A percentile compares a stretch with the other conserved stretches of the same genome.
Evolutionary conservation across 148 eudicot genomes (phyloP).

Genomic region (Vaccinium macrocarpon): DNA sequence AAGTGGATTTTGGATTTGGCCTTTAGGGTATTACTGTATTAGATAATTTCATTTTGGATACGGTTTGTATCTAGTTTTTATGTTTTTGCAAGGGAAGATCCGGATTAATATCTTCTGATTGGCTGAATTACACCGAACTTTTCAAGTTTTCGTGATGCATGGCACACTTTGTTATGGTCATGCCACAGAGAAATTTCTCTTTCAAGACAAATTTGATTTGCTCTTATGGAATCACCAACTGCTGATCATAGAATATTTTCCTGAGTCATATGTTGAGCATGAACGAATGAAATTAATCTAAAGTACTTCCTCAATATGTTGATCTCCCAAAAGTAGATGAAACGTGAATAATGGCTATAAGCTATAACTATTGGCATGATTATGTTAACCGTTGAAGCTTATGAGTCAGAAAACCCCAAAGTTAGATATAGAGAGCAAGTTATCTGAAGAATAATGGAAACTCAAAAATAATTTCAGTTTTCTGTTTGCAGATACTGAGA

Average conservation of each 20-base stretch:
- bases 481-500: conserved; percentile 30
- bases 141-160: background rate
- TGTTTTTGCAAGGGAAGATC: background rate
- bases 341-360: background rate
- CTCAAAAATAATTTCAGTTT: background rate
- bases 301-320: background rate
- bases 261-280: background rate
- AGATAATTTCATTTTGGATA: background rate
- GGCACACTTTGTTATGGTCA: background rate
- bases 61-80: background rate
- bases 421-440: background rate
- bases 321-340: background rate
- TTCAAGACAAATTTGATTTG: background rate
- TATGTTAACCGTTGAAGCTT: background rate
- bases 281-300: background rate
- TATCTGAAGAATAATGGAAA: background rate
- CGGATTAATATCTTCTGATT: background rate
- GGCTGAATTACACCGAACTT: no score
- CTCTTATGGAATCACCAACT: background rate
- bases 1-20: background rate
- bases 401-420: background rate
- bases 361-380: background rate
- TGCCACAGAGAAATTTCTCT: background rate
- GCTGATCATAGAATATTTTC: background rate
- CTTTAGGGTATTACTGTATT: background rate